Base-by-base conservation (phyloP, 2,329 filamentous ascomycete species). In the Calycina marina region DNA sequence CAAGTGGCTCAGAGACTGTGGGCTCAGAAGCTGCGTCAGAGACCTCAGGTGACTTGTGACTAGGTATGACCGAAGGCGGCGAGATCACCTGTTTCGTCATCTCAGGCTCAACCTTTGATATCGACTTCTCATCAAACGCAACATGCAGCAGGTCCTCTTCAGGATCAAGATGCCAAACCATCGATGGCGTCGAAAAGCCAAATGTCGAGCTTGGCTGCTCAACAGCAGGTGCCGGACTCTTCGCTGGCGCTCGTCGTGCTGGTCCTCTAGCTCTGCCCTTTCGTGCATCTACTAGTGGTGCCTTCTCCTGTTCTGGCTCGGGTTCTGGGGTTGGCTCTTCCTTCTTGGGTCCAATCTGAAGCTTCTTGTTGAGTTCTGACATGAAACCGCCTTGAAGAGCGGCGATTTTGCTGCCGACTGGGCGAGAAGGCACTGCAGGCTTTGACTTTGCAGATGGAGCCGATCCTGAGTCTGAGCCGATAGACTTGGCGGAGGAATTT, bases 201-300 rank as follows among this genome's bases (percentile, higher is more conserved):
- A 49, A 32, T 18, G 34, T 27, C 10, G 18, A 29, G 8, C 8
- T 9, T 5, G 18, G 14, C 5, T 34, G 25, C 16, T 34, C 18
- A 9, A 31, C 34, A 32, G 38, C 27, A 26, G 49, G 46, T 15
- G 45, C 38, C 11, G 44, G 40, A 31, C 38, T 50, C 56, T 60
- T 67, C 8, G 67, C 62, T 17, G 74, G 70, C 14, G 79, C 72
- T 50, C 85, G 69, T 43, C 85, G 71, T 44, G 84, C 76, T 11
- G 90, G 90, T 8, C 90, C 90, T 42, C 83, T 77, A 14, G 90
- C 90, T 43, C 90, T 71, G 14, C 85, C 75, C 61, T 96, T 96
- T 43, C 90, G 72, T 20, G 86, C 85, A 62, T 98, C 90, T 14
- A 68, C 67, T 15, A 98, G 62, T n/a, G 86, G 85, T 8, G 68